phyloP scores from a whole-genome alignment of 169 alveolate species.

The Theileria orientalis region DNA sequence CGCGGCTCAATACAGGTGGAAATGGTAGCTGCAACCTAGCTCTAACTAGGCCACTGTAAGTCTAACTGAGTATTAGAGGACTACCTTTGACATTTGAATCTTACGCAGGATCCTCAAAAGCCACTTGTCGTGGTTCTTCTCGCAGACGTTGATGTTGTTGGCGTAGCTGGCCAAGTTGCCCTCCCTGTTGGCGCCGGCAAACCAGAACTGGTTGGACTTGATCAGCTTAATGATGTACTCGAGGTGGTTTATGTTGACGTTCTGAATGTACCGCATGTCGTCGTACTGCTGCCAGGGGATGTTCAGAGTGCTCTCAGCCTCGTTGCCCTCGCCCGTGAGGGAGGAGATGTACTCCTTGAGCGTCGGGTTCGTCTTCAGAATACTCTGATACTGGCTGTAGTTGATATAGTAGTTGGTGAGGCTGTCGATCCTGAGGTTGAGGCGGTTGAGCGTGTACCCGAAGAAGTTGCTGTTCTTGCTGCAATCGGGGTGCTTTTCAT shows the following conservation, averaged over 20 bases:
- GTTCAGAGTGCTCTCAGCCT: constrained; percentile 27
- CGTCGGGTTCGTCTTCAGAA: constrained; percentile 44
- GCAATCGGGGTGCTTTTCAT: constrained; percentile 36
- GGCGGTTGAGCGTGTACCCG: constrained; percentile 50
- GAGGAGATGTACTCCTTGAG: no score
- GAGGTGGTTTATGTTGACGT: constrained; percentile 36
- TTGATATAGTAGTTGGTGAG: constrained; percentile 38
- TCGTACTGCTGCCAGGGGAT: constrained; percentile 60
- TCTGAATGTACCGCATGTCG: constrained; percentile 59
- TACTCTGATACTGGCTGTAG: constrained; percentile 17
- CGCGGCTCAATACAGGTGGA: background rate
- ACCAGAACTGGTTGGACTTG: constrained; percentile 50
- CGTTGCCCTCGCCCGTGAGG: no score
- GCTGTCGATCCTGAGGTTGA: constrained; percentile 34
- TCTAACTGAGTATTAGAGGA: background rate
- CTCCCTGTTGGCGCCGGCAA: background rate
- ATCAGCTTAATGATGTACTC: constrained; percentile 37
- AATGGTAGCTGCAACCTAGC: no score
- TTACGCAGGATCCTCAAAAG: constrained; percentile 47
- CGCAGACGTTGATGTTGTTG: constrained; percentile 22
- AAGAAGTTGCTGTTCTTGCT: constrained; percentile 42
- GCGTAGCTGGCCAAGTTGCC: constrained; percentile 7
- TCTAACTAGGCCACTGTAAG: no score
- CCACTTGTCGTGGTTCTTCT: constrained; percentile 59
- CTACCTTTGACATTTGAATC: constrained; percentile 31